phyloP scores from a whole-genome alignment of 2,329 filamentous ascomycete genomes.

The Pestalotiopsis sp. region DNA sequence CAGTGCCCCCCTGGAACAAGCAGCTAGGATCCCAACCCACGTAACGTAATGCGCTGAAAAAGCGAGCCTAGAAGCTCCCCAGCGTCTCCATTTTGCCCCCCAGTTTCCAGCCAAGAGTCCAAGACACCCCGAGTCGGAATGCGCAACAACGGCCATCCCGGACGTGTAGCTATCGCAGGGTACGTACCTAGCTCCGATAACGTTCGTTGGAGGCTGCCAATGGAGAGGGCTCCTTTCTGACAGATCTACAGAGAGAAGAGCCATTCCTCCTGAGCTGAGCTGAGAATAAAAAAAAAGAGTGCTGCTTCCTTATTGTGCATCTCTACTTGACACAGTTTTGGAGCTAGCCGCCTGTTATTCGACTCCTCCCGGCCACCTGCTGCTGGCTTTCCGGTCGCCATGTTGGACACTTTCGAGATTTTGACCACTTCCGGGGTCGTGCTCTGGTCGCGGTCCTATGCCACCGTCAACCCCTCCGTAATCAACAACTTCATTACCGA shows the following conservation, averaged over 20 bases:
- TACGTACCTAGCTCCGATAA: constrained; percentile 13
- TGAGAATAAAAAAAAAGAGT: background rate
- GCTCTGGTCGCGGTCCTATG: constrained; percentile 90
- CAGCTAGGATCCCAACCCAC: background rate
- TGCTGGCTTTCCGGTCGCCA: constrained; percentile 40
- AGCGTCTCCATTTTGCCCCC: background rate
- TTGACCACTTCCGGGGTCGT: constrained; percentile 95
- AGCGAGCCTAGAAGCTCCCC: background rate
- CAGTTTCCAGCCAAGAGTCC: background rate
- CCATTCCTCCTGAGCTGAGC: background rate
- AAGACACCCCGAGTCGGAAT: background rate
- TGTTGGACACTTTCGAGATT: constrained; percentile 97
- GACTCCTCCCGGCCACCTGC: background rate
- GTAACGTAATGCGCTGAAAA: background rate
- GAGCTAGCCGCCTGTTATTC: constrained; percentile 9
- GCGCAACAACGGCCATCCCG: background rate
- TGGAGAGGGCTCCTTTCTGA: background rate
- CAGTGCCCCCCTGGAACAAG: background rate
- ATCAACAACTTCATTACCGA: constrained; percentile 96
- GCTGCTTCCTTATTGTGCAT: constrained; percentile 8
- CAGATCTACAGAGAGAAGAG: background rate
- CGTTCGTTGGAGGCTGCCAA: constrained; percentile 1
- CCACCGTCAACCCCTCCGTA: constrained; percentile 76
- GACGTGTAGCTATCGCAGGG: background rate
- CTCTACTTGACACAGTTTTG: background rate